Conservation (phyloP, 1,284 basidiomycete species). For the Erythrobasidium hasegawianum region DNA sequence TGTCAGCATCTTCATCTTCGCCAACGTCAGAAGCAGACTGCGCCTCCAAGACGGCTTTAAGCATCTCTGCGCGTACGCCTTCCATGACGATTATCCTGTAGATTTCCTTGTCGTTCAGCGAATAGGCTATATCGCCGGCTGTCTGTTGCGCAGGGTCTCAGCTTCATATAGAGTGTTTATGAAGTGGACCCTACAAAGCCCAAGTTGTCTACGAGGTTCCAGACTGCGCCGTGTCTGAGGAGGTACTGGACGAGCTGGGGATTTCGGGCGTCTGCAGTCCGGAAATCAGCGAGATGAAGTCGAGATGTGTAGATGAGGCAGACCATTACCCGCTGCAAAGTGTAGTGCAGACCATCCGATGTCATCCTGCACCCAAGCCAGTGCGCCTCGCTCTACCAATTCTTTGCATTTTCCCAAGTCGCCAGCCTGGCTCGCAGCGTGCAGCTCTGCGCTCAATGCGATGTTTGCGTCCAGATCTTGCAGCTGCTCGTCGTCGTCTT, state of each 20-base stretch:
- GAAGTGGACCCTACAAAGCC: slow-evolving; percentile 38
- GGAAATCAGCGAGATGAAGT: neutral
- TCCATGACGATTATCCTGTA: slow-evolving; percentile 78
- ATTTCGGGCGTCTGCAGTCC: slow-evolving; percentile 36
- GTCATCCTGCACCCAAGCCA: slow-evolving; percentile 86
- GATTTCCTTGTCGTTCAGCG: slow-evolving; percentile 68
- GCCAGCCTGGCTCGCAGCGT: slow-evolving; percentile 3
- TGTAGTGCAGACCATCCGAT: slow-evolving; percentile 81
- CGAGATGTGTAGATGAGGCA: too few species aligned
- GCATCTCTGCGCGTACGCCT: slow-evolving; percentile 64
- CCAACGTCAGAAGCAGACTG: slow-evolving; percentile 7
- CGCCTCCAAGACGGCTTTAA: slow-evolving; percentile 46
- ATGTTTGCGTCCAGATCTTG: slow-evolving; percentile 3
- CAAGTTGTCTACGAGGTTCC: slow-evolving; percentile 64
- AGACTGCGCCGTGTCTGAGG: slow-evolving; percentile 77
- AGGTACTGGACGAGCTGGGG: slow-evolving; percentile 60
- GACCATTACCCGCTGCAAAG: slow-evolving; percentile 68
- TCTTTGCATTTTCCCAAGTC: slow-evolving; percentile 51
- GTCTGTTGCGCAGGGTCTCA: slow-evolving; percentile 55
- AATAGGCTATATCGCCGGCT: slow-evolving; percentile 81
- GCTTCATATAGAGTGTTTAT: neutral
- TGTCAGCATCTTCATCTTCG: slow-evolving; percentile 4
- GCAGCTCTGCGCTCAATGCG: slow-evolving; percentile 6
- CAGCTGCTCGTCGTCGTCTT: too few species aligned
- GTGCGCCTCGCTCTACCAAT: slow-evolving; percentile 68